Evolutionary conservation across 441 rosid species (phyloP), one percentile per base, ranked within the genome.

Genomic region (Isatis lusitanica): DNA sequence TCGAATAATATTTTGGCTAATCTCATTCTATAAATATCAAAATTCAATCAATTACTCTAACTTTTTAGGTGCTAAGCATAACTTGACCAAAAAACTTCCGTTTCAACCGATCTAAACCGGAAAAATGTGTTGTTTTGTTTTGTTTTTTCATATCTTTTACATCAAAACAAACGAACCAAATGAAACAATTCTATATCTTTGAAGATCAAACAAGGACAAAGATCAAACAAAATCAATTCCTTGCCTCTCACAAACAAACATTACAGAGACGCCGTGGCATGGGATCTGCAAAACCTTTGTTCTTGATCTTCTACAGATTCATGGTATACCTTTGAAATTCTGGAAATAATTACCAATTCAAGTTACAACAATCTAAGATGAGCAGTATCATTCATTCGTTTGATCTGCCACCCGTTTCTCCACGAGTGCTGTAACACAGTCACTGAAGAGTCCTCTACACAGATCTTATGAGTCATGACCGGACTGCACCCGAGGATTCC

Each of bases 381-480:
- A 50, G 96, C 84, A 18, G 92, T 87, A 73, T 94, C 98, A 47
- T 94, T 94, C 74, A 89, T 70, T 63, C 94, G 83, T 83, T 92
- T 94, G 66, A 94, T 80, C 88, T 90, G 96, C 98, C 97, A 94
- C 4, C 98, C 98, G 1, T 85, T 87, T 85, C 73, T 86, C 88
- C 92, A 86, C 0, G 97, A 90, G 79, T 91, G 97, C 63, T 85
- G 92, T 59, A 94, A 80, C 66, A 91, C 91, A 0, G 91, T 91
- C 65, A 91, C 97, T 0, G 97, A 91, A 48, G 98, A 94, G 83
- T 94, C 97, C 12, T 90, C 96, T 71, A 91, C 81, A 74, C 94
- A 90, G 59, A 94, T 80, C 82, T 84, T 94, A 61, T 83, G 88
- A 4, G 84, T 79, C 93, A 88, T 83, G 50, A 81, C 72, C 0